Percentiles rank a stretch among this genome's conserved stretches.
Evolutionary conservation across 2,329 filamentous ascomycete genomes (phyloP).

Genomic region (Talaromyces sp.): DNA sequence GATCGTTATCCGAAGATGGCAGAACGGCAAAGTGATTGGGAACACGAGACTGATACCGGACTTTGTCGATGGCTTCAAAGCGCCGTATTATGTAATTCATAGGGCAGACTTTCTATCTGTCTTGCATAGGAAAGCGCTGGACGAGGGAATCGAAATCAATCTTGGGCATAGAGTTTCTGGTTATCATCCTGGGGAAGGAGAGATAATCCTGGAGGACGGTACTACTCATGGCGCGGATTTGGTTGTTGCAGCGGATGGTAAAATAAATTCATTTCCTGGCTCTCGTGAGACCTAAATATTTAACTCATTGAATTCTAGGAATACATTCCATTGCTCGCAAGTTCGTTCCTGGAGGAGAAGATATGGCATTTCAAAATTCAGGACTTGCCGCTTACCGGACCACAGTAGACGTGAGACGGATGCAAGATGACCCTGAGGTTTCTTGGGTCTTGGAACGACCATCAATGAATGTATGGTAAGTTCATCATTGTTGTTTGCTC

Average conservation of each 20-base stretch:
- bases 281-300: not conserved
- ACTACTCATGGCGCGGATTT: not conserved
- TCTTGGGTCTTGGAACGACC: slow-evolving; percentile 38
- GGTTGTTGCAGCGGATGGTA: slow-evolving; percentile 11
- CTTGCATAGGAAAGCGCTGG: not conserved
- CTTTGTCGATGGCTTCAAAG: slow-evolving; percentile 18
- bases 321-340: not conserved
- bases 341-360: slow-evolving; percentile 33
- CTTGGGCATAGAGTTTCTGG: not conserved
- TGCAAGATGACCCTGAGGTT: slow-evolving; percentile 31
- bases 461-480: slow-evolving; percentile 36
- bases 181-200: not conserved
- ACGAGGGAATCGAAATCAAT: slow-evolving; percentile 7
- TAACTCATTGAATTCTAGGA: not conserved
- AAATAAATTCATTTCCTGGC: not conserved
- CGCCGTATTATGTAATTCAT: slow-evolving; percentile 43
- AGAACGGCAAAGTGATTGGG: slow-evolving; percentile 18
- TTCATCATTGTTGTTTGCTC: not conserved
- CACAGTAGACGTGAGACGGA: slow-evolving; percentile 33
- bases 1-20: slow-evolving; percentile 12
- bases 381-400: slow-evolving; percentile 42
- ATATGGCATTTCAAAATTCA: slow-evolving; percentile 39
- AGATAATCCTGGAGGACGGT: not conserved
- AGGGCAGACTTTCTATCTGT: slow-evolving; percentile 42
- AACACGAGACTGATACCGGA: not conserved